These are phyloP conservation scores for Verticillium dahliae DNA, from an alignment of 2,329 filamentous ascomycete genomes.

Conservation along the genomic window DNA sequence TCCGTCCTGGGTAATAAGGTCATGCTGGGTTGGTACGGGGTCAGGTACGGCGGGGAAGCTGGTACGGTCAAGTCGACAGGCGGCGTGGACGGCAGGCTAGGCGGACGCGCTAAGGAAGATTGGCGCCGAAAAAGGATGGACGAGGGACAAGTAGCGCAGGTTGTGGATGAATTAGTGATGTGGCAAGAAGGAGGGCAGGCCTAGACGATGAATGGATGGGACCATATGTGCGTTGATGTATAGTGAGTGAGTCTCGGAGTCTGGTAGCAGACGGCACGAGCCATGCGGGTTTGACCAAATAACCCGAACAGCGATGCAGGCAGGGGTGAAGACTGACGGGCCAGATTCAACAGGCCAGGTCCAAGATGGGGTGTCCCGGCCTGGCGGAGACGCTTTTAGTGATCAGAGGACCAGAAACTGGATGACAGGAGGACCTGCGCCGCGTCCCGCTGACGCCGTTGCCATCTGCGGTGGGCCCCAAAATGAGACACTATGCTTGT, in stretches of 20 bases:
- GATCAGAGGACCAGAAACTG: background rate
- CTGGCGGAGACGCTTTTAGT: no score
- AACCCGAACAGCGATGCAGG: no score
- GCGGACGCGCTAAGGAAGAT: background rate
- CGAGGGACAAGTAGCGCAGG: slow-evolving; percentile 2
- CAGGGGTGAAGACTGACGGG: no score
- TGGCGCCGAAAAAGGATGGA: background rate
- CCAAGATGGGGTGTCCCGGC: no score
- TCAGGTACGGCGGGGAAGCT: background rate
- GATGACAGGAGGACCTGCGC: background rate
- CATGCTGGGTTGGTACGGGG: slow-evolving; percentile 4
- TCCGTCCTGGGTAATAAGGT: slow-evolving; percentile 6
- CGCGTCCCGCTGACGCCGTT: background rate
- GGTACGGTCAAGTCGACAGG: background rate
- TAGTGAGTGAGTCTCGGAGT: background rate
- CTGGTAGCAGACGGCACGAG: background rate
- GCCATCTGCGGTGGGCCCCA: background rate
- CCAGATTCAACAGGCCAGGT: no score
- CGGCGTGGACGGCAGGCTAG: background rate
- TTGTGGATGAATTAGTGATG: background rate
- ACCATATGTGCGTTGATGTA: background rate
- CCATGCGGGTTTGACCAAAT: background rate
- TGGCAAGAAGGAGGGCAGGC: background rate
- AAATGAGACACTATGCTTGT: background rate
- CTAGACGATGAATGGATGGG: background rate